Base-by-base conservation (phyloP, 2,329 filamentous ascomycete genomes). In the Diaporthe longicolla region DNA sequence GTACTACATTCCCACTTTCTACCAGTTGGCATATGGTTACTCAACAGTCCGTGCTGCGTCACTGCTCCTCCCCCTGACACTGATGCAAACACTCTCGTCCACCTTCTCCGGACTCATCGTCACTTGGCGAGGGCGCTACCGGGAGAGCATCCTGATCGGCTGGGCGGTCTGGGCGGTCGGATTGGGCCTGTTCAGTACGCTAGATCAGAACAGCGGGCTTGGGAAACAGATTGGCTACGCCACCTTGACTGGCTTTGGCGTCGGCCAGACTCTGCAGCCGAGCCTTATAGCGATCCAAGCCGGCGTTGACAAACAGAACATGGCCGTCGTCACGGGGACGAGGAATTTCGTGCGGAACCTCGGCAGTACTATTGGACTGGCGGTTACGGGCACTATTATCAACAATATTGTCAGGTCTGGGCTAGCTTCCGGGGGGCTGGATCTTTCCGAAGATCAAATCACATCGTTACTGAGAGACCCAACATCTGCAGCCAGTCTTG, bases 1-100 rank as follows among this genome's bases (percentile, higher is more conserved):
- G 1, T 77, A 74, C 40, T 76, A 77, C 26, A 71, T 75, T 66
- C 26, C 76, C 63, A 17, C 76, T 63, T 77, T 74, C 57, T 77
- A 76, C 45, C 76, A 77, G 37, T 71, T 77, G 26, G 75, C 74
- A 70, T 73, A 69, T n/a, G 73, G 74, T 4, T 71, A 66, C 5
- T 73, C 76, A 3, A 74, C 76, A 21, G 73, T 77, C 35, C 63
- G 45, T 3, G 74, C 76, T 15, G 76, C 72, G 8, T 10, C 74
- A 5, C 50, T 77, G 3, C 58, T 77, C 4, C 70, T 76, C 3
- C 76, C 76, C 10, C 72, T 76, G 13, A 69, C 74, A 13, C 17
- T 77, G 1, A 63, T 59, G 24, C 76, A 77, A 75, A 76, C 74
- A 9, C 50, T 73, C 5, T 73, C 75, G 9, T 75, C 74, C 11